Conservation (phyloP, 1,284 basidiomycete species). For the Trichosporon sp. region DNA sequence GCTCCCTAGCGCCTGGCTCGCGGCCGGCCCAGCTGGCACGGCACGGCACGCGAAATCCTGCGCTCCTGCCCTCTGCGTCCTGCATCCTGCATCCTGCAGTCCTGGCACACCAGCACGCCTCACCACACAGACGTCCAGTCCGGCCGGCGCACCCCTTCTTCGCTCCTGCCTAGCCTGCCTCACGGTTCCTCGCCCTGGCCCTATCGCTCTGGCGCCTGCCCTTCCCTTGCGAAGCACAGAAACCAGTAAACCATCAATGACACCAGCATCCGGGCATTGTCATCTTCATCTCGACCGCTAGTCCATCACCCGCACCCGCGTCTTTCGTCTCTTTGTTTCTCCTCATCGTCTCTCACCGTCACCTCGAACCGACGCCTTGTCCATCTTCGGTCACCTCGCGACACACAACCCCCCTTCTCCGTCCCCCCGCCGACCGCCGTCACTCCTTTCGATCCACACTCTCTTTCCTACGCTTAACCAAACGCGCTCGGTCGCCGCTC, state of each 20-base stretch:
- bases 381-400: constrained; percentile 2
- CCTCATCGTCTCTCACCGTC: neutral
- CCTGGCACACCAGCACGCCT: neutral
- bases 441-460: constrained; percentile 12
- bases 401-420: neutral
- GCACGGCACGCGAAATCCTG: neutral
- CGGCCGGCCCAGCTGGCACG: neutral
- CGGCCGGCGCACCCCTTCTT: neutral
- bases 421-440: constrained; percentile 12
- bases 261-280: neutral
- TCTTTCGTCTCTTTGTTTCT: neutral
- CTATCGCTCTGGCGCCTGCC: neutral
- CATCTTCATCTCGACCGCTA: neutral
- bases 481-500: neutral
- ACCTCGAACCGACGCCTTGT: neutral
- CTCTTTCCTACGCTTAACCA: neutral
- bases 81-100: neutral
- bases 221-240: neutral
- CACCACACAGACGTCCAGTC: neutral
- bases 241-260: neutral
- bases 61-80: neutral
- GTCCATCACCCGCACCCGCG: neutral
- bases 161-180: neutral
- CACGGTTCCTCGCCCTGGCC: neutral
- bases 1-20: neutral